Conservation (phyloP, 176 grass and related monocot genomes). For the Dendrocalamus sinicus region DNA sequence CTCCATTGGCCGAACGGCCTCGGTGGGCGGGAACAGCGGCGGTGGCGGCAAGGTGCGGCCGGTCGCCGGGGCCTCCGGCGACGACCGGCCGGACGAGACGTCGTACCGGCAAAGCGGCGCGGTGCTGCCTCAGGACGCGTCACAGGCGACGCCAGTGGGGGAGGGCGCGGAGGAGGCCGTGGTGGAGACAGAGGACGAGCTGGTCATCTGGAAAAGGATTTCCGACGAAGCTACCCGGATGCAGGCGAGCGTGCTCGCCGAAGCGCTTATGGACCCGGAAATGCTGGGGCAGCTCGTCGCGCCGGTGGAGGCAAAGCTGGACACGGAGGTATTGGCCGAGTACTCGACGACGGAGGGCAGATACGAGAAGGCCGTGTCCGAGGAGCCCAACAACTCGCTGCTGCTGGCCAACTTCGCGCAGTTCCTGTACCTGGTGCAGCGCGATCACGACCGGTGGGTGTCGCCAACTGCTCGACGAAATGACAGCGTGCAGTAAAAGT, state of each 20-base stretch:
- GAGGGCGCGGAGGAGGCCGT: slow-evolving; percentile 19
- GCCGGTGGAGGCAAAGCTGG: slow-evolving; percentile 61
- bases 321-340: slow-evolving; percentile 45
- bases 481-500: not conserved
- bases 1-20: slow-evolving; percentile 51
- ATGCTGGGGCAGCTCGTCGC: slow-evolving; percentile 64
- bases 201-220: slow-evolving; percentile 61
- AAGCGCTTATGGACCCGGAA: slow-evolving; percentile 66
- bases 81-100: slow-evolving; percentile 60
- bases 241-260: slow-evolving; percentile 53
- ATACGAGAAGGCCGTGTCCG: slow-evolving; percentile 68
- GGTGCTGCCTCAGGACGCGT: slow-evolving; percentile 44
- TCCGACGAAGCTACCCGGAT: slow-evolving; percentile 68
- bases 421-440: slow-evolving; percentile 77
- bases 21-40: slow-evolving; percentile 63
- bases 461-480: slow-evolving; percentile 27
- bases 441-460: slow-evolving; percentile 71
- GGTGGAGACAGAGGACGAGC: slow-evolving; percentile 55
- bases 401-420: slow-evolving; percentile 86
- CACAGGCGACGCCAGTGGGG: slow-evolving; percentile 23
- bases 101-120: slow-evolving; percentile 36
- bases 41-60: slow-evolving; percentile 76
- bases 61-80: slow-evolving; percentile 70
- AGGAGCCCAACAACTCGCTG: slow-evolving; percentile 77
- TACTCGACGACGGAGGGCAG: slow-evolving; percentile 52